A percentile compares a stretch with the other conserved stretches of the same genome.
These are phyloP conservation scores for Chondrostereum purpureum DNA, from an alignment of 1,284 basidiomycete genomes.

Conservation along the genomic window DNA sequence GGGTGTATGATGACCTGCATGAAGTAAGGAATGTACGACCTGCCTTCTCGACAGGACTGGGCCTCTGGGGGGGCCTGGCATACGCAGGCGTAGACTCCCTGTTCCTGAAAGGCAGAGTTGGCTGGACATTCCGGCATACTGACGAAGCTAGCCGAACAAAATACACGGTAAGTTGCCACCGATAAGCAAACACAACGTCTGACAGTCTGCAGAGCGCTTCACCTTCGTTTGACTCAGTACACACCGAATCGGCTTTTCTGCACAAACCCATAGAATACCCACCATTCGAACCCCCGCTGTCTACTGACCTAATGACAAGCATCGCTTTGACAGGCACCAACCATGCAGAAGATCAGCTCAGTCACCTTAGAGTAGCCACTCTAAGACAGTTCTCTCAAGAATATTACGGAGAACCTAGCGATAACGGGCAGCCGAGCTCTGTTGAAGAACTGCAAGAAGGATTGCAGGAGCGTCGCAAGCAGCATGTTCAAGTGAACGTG, in stretches of 20 bases:
- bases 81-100: conserved; percentile 91
- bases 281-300: conserved; percentile 83
- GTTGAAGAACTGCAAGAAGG: conserved; percentile 42
- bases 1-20: conserved; percentile 85
- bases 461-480: conserved; percentile 40
- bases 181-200: too few species aligned
- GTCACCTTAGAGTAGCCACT: conserved; percentile 70
- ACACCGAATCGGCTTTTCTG: conserved; percentile 64
- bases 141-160: conserved; percentile 11
- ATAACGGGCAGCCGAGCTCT: conserved; percentile 30
- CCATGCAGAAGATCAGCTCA: conserved; percentile 93
- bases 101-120: conserved; percentile 80
- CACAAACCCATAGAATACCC: conserved; percentile 89
- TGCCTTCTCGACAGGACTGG: conserved; percentile 82
- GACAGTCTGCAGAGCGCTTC: conserved; percentile 8
- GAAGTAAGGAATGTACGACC: conserved; percentile 93
- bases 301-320: conserved; percentile 91
- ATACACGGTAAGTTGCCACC: conserved; percentile 3
- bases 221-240: conserved; percentile 58
- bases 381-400: conserved; percentile 39
- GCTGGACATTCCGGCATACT: conserved; percentile 79
- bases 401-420: conserved; percentile 22
- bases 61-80: conserved; percentile 82
- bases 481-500: conserved; percentile 78
- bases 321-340: conserved; percentile 92